These are phyloP conservation scores for Talaromyces sp. DNA, from an alignment of 2,329 filamentous ascomycete species.

Conservation along the genomic window DNA sequence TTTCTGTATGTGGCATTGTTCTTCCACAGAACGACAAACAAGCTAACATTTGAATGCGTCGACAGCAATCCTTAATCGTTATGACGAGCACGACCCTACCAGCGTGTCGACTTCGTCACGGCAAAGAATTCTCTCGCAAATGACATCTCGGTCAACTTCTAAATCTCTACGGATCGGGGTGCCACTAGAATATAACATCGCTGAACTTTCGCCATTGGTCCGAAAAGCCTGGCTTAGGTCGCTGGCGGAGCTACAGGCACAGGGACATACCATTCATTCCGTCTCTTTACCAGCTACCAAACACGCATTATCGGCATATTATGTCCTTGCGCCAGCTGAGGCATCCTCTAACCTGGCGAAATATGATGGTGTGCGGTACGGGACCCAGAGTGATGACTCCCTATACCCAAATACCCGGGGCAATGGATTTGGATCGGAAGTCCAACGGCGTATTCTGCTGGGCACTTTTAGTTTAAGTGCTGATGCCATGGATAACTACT, in stretches of 20 bases:
- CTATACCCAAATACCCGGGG: slow-evolving; percentile 78
- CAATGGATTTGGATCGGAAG: slow-evolving; percentile 77
- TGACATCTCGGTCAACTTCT: slow-evolving; percentile 28
- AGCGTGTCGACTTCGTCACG: slow-evolving; percentile 64
- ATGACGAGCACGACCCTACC: slow-evolving; percentile 76
- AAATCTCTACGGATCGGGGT: slow-evolving; percentile 58
- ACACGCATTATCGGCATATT: slow-evolving; percentile 88
- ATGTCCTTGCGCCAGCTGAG: slow-evolving; percentile 91
- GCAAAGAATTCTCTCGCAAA: slow-evolving; percentile 39
- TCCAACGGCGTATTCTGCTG: slow-evolving; percentile 81
- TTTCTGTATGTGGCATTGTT: slow-evolving; percentile 46
- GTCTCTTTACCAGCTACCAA: slow-evolving; percentile 82
- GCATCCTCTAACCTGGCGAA: slow-evolving; percentile 95
- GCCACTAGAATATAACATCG: slow-evolving; percentile 81
- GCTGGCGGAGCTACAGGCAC: slow-evolving; percentile 60
- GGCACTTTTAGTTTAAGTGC: slow-evolving; percentile 90
- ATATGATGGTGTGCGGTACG: slow-evolving; percentile 96
- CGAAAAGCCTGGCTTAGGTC: slow-evolving; percentile 69
- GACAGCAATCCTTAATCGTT: slow-evolving; percentile 55
- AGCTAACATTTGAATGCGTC: not conserved
- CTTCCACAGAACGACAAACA: slow-evolving; percentile 13
- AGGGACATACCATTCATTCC: slow-evolving; percentile 73
- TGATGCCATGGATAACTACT: slow-evolving; percentile 92
- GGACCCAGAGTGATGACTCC: slow-evolving; percentile 57
- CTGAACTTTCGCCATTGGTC: slow-evolving; percentile 72